These are phyloP conservation scores for Wickerhamomyces sp. DNA, from an alignment of 1,139 yeast genomes.

Conservation along the genomic window DNA sequence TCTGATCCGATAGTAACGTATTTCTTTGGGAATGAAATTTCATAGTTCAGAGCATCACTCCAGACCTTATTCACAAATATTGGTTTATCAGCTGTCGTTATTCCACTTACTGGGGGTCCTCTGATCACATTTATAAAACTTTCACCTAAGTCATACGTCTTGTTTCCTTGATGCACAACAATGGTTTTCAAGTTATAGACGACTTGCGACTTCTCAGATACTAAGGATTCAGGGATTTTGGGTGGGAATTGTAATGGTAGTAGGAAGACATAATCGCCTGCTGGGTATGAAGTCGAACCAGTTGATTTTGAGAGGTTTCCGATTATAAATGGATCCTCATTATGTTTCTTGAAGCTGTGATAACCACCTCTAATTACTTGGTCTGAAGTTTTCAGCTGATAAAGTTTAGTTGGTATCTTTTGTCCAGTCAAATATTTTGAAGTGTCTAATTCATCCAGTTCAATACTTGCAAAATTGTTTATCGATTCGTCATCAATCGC, in stretches of 20 bases:
- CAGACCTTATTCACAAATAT: slow-evolving; percentile 77
- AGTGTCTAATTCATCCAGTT: slow-evolving; percentile 8
- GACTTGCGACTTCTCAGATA: slow-evolving; percentile 33
- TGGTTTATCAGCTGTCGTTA: slow-evolving; percentile 73
- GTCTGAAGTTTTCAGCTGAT: slow-evolving; percentile 9
- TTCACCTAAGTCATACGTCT: slow-evolving; percentile 16
- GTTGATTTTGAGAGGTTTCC: slow-evolving; percentile 10
- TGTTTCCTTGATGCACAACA: slow-evolving; percentile 20
- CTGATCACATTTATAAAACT: slow-evolving; percentile 41
- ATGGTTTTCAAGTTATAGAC: slow-evolving; percentile 25
- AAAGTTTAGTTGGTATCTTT: slow-evolving; percentile 11
- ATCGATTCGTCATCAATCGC: slow-evolving; percentile 22
- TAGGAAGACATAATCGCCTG: slow-evolving; percentile 79
- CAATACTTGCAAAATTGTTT: slow-evolving; percentile 12
- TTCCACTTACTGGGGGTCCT: slow-evolving; percentile 76
- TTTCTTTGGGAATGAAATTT: slow-evolving; percentile 70
- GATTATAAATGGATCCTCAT: slow-evolving; percentile 13
- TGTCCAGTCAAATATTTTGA: slow-evolving; percentile 16
- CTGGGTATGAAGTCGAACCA: slow-evolving; percentile 15
- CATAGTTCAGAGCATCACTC: slow-evolving; percentile 77
- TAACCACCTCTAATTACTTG: slow-evolving; percentile 15
- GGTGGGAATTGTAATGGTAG: slow-evolving; percentile 69
- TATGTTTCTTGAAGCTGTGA: slow-evolving; percentile 5
- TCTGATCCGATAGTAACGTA: slow-evolving; percentile 69
- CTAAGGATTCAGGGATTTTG: slow-evolving; percentile 65